Evolutionary conservation across 495 filamentous ascomycete species (phyloP), one percentile per base, ranked within the genome.

Genomic region (Staphylotrichum tortipilum): DNA sequence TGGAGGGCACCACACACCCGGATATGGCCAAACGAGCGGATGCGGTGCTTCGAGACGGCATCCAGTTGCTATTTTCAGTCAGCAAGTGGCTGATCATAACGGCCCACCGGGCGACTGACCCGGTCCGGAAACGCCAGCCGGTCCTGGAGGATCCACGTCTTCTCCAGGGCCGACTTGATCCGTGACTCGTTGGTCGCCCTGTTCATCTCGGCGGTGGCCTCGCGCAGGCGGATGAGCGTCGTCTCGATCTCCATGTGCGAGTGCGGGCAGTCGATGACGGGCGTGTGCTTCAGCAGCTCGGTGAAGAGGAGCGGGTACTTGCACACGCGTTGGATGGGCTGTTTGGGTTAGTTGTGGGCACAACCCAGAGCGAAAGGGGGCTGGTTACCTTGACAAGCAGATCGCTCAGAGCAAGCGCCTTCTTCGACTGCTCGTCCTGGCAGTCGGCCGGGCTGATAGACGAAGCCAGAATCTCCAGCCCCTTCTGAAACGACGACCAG

Each of bases 321-420:
- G 75, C 87, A 94, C 12, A 97, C 78, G 29, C 92, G 78, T 71
- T 98, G 92, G 47, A 95, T 88, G 1, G 92, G 92, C 92, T 57
- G 26, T 21, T 31, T 17, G 2, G 21, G 55, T 68, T 34, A 67
- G 63, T 36, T 15, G 49, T 36, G 11, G 6, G 15, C 26, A 31
- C 35, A 2, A 26, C 39, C n/a, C n/a, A n/a, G n/a, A n/a, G n/a
- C n/a, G n/a, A n/a, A n/a, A n/a, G n/a, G n/a, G 34, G 15, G 33
- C 50, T 26, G 47, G 68, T 45, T 66, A 88, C 90, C 79, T 97
- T 97, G 42, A 95, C 89, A 33, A 97, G 75, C 39, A 98, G 75
- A 65, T 98, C 92, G 52, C 80, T 80, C 55, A 94, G 75, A 1
- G 82, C 84, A 53, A 96, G 68, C 3, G 85, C 82, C 56, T 85